Evolutionary conservation across 164 flowering plant genomes (phyloP).

Genomic region (Dillenia suffruticosa): DNA sequence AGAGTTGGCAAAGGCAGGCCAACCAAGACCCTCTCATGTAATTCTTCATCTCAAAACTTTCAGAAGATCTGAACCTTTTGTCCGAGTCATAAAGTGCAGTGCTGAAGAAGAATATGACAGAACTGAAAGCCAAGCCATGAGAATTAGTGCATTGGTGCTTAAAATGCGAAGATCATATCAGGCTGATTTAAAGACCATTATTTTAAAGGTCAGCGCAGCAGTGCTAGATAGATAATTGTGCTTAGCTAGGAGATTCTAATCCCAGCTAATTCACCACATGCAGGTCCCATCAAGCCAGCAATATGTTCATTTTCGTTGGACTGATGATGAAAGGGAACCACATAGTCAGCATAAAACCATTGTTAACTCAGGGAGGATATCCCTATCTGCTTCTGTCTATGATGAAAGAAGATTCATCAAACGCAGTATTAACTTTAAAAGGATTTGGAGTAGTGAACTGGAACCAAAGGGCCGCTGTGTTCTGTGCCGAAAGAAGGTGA

Average conservation of each 20-base stretch:
- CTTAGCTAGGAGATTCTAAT: background rate
- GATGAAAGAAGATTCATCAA: constrained; percentile 46
- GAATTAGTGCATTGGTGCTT: constrained; percentile 61
- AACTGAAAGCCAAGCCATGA: constrained; percentile 69
- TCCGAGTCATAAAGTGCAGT: constrained; percentile 71
- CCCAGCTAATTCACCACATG: constrained; percentile 3
- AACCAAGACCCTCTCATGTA: constrained; percentile 70
- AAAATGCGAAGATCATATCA: constrained; percentile 80
- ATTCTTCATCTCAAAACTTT: constrained; percentile 86
- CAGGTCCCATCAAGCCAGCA: constrained; percentile 93
- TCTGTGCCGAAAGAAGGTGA: constrained; percentile 79
- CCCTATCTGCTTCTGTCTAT: constrained; percentile 39
- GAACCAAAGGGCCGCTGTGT: constrained; percentile 60
- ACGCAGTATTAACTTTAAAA: constrained; percentile 66
- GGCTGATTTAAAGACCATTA: constrained; percentile 43
- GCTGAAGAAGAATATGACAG: constrained; percentile 48
- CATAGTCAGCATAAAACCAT: constrained; percentile 34
- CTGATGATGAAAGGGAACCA: constrained; percentile 47
- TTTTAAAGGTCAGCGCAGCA: constrained; percentile 49
- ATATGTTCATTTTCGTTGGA: constrained; percentile 59
- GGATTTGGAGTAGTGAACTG: constrained; percentile 91
- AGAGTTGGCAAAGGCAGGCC: constrained; percentile 86
- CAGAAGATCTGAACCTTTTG: constrained; percentile 69
- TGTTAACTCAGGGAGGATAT: constrained; percentile 45
- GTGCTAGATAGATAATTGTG: too few relatives aligned